Evolutionary conservation across 1,284 basidiomycete species (phyloP), one percentile per base, ranked within the genome.

Genomic region (Clitocybe nebularis): DNA sequence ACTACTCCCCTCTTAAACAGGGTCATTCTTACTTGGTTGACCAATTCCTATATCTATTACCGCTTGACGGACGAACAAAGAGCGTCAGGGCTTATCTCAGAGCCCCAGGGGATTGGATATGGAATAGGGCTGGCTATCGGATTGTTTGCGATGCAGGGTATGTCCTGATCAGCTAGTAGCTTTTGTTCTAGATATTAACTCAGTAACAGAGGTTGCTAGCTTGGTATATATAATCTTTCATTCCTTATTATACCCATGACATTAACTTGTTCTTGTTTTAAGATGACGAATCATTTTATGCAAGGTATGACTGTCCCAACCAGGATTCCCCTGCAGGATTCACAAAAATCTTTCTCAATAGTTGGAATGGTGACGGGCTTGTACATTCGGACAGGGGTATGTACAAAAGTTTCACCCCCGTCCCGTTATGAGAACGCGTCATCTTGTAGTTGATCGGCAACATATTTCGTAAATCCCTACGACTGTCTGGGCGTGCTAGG

Each of bases 401-500:
- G 69, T 58, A 3, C 19, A 2, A 10, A 22, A 39, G 23, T 24
- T 26, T 10, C 23, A 16, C 39, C 2, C 24, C 3, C 4, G 14
- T 25, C 8, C 10, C 10, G 10, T 26, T 8, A 16, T 26, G 7
- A 23, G 14, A 36, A 34, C 16, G 24, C 34, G 5, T 24, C 35
- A 46, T 33, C 16, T 33, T 36, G 34, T 36, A 79, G 75, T 47
- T 87, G 36, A 84, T 87, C 48, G 78, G 83, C 3, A 66, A 71
- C 34, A 78, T 90, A 42, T 87, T 87, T 59, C 73, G 81, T 19
- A 86, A 88, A 55, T 79, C 84, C 1, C 66, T 89, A 19, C 74
- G 80, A 16, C 67, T 91, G 5, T 84, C 79, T 22, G 81, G 80
- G 7, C 75, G 79, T 35, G 77, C 78, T 14, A 69, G 85, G 9